Evolutionary conservation across 2,329 filamentous ascomycete genomes (phyloP).

Genomic region (Neopestalotiopsis clavispora): DNA sequence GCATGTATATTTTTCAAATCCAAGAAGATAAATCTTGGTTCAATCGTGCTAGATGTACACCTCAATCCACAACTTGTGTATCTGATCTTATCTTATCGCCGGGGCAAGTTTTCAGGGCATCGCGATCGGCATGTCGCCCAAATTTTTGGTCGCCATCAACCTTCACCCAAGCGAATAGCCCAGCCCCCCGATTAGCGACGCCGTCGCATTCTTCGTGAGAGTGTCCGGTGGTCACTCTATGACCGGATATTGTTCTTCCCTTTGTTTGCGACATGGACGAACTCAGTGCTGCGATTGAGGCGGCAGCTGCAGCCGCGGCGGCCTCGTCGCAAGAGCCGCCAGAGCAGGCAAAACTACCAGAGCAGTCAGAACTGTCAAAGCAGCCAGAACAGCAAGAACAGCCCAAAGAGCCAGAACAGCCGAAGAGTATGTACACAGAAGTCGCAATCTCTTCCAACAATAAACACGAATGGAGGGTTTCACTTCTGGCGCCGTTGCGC

Average conservation of each 20-base stretch:
- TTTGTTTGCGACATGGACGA: conserved; percentile 20
- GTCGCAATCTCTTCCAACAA: background rate
- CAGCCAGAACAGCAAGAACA: background rate
- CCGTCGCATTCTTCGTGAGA: conserved; percentile 17
- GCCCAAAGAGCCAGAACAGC: background rate
- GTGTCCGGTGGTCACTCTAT: conserved; percentile 9
- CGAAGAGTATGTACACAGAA: background rate
- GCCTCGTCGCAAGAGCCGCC: conserved; percentile 2
- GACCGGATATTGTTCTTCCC: conserved; percentile 4
- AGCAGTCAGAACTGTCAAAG: background rate
- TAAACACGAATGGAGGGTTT: background rate
- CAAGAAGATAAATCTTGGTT: background rate
- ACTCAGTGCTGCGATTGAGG: conserved; percentile 15
- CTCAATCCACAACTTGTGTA: conserved; percentile 12
- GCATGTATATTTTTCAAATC: background rate
- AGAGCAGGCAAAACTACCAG: background rate
- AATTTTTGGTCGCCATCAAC: conserved; percentile 22
- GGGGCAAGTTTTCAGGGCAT: conserved; percentile 26
- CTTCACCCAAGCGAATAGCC: conserved; percentile 3
- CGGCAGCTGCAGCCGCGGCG: conserved; percentile 12
- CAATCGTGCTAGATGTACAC: background rate
- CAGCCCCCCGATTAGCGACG: background rate
- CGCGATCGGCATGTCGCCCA: conserved; percentile 21
- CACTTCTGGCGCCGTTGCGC: background rate
- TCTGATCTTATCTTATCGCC: conserved; percentile 16